Percentiles rank a stretch among this genome's conserved stretches.
Evolutionary conservation across 1,139 yeast species (phyloP).

Genomic region (Arxiozyma slooffiae): DNA sequence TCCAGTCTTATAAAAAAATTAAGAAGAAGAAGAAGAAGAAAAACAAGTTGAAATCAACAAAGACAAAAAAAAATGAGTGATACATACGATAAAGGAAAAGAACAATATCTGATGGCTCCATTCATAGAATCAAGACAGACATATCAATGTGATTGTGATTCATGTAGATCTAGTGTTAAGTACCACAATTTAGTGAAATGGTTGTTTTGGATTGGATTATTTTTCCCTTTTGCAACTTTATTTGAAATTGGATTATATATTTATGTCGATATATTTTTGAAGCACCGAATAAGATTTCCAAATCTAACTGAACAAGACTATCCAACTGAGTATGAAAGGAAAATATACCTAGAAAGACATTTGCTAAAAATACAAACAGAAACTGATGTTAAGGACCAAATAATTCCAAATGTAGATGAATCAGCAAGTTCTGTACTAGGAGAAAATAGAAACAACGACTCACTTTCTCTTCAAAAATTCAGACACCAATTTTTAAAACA

Average conservation of each 20-base stretch:
- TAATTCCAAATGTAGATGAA: not conserved
- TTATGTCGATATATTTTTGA: slow-evolving; percentile 11
- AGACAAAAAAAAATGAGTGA: not conserved
- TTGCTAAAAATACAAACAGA: not conserved
- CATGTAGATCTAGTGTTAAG: slow-evolving; percentile 12
- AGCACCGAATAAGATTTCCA: slow-evolving; percentile 12
- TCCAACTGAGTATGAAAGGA: slow-evolving; percentile 20
- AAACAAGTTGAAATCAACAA: no score
- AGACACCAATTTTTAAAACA: no score
- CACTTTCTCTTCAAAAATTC: not conserved
- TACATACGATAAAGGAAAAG: not conserved
- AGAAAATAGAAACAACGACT: not conserved
- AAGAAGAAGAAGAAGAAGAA: no score
- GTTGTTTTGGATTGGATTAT: slow-evolving; percentile 19
- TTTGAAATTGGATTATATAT: slow-evolving; percentile 13
- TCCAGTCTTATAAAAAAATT: no score
- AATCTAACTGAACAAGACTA: slow-evolving; percentile 14
- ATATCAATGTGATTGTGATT: slow-evolving; percentile 18
- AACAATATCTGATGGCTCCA: slow-evolving; percentile 11
- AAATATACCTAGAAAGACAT: slow-evolving; percentile 4
- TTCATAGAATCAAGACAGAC: slow-evolving; percentile 10
- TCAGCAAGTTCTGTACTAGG: not conserved
- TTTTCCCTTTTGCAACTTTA: slow-evolving; percentile 22
- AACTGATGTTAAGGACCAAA: not conserved
- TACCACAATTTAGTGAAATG: slow-evolving; percentile 8